A percentile compares a stretch with the other conserved stretches of the same genome.
Conservation (phyloP, 208 protist genomes). For the Lotmaria passim region DNA sequence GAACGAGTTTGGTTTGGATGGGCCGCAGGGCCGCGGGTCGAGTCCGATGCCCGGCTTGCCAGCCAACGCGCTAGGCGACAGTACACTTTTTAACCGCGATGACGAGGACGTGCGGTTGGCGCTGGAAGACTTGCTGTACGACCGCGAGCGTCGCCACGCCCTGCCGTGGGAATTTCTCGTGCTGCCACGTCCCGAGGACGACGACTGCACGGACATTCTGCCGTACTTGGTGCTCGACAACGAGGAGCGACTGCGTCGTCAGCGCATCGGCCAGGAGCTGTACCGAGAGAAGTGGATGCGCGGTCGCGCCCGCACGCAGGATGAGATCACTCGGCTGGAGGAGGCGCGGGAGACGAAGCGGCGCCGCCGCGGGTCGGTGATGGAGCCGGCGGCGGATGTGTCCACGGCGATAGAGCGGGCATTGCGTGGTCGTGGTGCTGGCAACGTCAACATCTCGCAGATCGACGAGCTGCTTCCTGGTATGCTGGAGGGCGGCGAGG, state of each 20-base stretch:
- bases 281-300: conserved; percentile 78
- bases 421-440: conserved; percentile 64
- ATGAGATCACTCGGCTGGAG: conserved; percentile 73
- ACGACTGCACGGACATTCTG: conserved; percentile 73
- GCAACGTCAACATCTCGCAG: conserved; percentile 67
- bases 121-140: conserved; percentile 63
- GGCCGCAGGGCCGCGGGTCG: neutral
- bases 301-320: conserved; percentile 64
- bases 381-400: conserved; percentile 48
- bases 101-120: conserved; percentile 32
- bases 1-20: conserved; percentile 17
- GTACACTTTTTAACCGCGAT: conserved; percentile 15
- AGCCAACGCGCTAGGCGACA: neutral
- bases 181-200: conserved; percentile 50
- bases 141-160: conserved; percentile 74
- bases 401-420: conserved; percentile 69
- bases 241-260: conserved; percentile 81
- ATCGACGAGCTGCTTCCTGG: conserved; percentile 83
- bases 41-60: conserved; percentile 31
- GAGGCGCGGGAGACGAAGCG: conserved; percentile 54
- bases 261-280: conserved; percentile 66
- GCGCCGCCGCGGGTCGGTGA: conserved; percentile 47
- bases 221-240: conserved; percentile 84
- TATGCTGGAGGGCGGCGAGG: conserved; percentile 50
- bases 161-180: conserved; percentile 89